Percentiles rank a stretch among this genome's conserved stretches.
phyloP scores from a whole-genome alignment of 805 yeast genomes.

The Blastobotrys robertii region DNA sequence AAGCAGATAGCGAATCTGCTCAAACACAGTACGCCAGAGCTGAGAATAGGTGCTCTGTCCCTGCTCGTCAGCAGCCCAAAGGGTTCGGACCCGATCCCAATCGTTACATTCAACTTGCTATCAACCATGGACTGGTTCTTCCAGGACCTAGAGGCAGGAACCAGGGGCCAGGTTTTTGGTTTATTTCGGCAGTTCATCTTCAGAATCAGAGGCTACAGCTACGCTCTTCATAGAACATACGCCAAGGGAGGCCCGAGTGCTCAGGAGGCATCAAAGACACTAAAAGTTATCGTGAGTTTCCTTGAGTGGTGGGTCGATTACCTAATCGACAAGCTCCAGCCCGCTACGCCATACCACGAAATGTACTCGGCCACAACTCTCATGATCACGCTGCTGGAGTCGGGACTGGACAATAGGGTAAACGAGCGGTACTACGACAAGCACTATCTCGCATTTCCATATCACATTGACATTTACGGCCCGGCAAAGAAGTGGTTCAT shows the following conservation, averaged over 20 bases:
- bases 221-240: slow-evolving; percentile 43
- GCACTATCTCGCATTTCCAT: slow-evolving; percentile 41
- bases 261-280: slow-evolving; percentile 2
- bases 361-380: slow-evolving; percentile 41
- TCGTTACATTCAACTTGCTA: slow-evolving; percentile 36
- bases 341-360: slow-evolving; percentile 50
- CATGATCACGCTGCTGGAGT: slow-evolving; percentile 35
- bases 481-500: slow-evolving; percentile 36
- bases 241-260: background rate
- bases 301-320: slow-evolving; percentile 31
- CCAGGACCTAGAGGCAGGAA: slow-evolving; percentile 57
- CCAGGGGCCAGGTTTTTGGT: slow-evolving; percentile 56
- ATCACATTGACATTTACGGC: slow-evolving; percentile 35
- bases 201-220: slow-evolving; percentile 60
- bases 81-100: slow-evolving; percentile 47
- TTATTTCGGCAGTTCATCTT: slow-evolving; percentile 50
- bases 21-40: slow-evolving; percentile 33
- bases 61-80: slow-evolving; percentile 53
- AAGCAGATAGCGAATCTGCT: slow-evolving; percentile 33
- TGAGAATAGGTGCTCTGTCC: slow-evolving; percentile 49
- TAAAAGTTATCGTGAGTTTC: slow-evolving; percentile 25
- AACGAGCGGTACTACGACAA: slow-evolving; percentile 30
- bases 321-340: slow-evolving; percentile 34
- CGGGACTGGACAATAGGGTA: slow-evolving; percentile 48
- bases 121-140: slow-evolving; percentile 41